These are phyloP conservation scores for Termitomyces sp. DNA, from an alignment of 768 basidiomycete species.

Conservation along the genomic window DNA sequence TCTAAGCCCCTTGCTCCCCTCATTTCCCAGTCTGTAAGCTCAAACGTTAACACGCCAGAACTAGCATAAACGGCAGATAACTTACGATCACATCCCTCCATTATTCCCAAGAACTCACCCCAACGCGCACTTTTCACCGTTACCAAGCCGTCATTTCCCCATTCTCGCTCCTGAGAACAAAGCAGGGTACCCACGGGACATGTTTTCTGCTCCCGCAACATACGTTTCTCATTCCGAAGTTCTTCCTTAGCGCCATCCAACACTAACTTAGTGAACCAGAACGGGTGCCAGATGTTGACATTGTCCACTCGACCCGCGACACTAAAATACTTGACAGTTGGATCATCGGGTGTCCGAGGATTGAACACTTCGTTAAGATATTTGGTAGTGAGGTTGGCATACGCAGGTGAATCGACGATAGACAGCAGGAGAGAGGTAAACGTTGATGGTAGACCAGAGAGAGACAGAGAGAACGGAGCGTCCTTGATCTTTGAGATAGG, in stretches of 20 bases:
- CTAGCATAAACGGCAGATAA: neutral
- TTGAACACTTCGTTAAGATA: slow-evolving; percentile 82
- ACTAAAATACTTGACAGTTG: slow-evolving; percentile 86
- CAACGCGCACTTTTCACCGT: slow-evolving; percentile 89
- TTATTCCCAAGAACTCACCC: slow-evolving; percentile 90
- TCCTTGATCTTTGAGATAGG: slow-evolving; percentile 20
- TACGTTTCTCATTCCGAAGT: slow-evolving; percentile 39
- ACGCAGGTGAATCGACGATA: slow-evolving; percentile 93
- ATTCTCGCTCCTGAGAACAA: slow-evolving; percentile 48
- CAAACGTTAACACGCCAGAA: neutral
- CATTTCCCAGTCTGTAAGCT: slow-evolving; percentile 75
- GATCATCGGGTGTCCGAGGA: slow-evolving; percentile 72
- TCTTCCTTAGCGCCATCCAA: slow-evolving; percentile 78
- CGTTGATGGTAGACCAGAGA: slow-evolving; percentile 69
- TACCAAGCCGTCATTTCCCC: slow-evolving; percentile 92
- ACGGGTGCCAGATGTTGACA: slow-evolving; percentile 82
- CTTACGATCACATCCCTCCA: slow-evolving; percentile 83
- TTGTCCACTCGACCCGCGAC: slow-evolving; percentile 72
- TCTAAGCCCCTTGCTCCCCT: slow-evolving; percentile 82
- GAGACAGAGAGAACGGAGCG: slow-evolving; percentile 36
- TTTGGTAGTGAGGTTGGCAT: slow-evolving; percentile 83
- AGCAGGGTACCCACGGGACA: slow-evolving; percentile 22
- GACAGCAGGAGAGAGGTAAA: slow-evolving; percentile 85
- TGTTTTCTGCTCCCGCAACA: slow-evolving; percentile 24
- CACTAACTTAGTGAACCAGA: slow-evolving; percentile 95